phyloP scores from a whole-genome alignment of 148 eudicot species.

The Tetragonia tetragonoides region DNA sequence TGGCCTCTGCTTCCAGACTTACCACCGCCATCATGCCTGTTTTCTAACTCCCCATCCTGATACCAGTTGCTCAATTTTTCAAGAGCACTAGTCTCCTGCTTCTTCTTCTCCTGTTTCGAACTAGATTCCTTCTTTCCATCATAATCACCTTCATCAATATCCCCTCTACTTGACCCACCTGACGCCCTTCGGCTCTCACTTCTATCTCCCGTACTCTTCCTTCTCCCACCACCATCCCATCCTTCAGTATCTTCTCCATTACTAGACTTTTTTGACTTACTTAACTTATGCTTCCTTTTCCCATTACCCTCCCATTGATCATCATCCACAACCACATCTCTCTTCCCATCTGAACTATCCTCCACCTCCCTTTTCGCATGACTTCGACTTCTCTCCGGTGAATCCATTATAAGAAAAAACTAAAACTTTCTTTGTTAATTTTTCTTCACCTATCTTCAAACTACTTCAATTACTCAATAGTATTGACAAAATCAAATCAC shows the following conservation, averaged over 20 bases:
- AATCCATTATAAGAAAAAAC: conserved; percentile 39
- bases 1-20: conserved; percentile 49
- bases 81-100: conserved; percentile 66
- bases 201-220: conserved; percentile 56
- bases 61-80: conserved; percentile 85
- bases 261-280: conserved; percentile 53
- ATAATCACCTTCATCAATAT: conserved; percentile 59
- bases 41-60: conserved; percentile 69
- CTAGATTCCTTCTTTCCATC: conserved; percentile 51
- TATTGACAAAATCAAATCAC: neutral
- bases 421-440: neutral
- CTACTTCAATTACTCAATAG: neutral
- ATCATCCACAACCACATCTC: conserved; percentile 38
- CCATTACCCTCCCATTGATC: conserved; percentile 60
- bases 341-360: conserved; percentile 40
- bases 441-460: neutral
- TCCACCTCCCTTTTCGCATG: conserved; percentile 36
- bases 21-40: conserved; percentile 50
- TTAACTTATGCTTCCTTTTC: conserved; percentile 55
- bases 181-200: conserved; percentile 51
- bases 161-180: conserved; percentile 55
- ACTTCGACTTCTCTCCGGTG: conserved; percentile 45
- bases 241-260: conserved; percentile 58
- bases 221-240: conserved; percentile 51
- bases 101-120: conserved; percentile 50